Percentiles rank a stretch among this genome's conserved stretches.
phyloP scores from a whole-genome alignment of 2,329 filamentous ascomycete genomes.

The Xylogone sp. region DNA sequence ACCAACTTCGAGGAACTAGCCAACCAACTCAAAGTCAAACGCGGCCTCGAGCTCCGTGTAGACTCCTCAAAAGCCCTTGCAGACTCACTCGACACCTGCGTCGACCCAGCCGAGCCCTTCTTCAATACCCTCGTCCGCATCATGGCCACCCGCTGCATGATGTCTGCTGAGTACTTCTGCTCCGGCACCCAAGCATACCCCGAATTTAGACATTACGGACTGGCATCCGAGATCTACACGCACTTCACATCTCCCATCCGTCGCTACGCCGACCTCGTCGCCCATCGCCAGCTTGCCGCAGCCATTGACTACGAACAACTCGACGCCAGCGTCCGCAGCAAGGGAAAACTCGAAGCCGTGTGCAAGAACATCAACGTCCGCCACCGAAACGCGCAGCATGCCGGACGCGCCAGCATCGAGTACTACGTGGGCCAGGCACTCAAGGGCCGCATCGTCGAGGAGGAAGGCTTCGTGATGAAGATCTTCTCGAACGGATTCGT shows the following conservation, averaged over 20 bases:
- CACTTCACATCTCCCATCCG: conserved; percentile 98
- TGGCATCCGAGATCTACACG: conserved; percentile 95
- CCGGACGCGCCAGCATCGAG: conserved; percentile 88
- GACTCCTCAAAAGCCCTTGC: conserved; percentile 92
- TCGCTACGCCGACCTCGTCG: conserved; percentile 93
- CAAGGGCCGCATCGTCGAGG: conserved; percentile 69
- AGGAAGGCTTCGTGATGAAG: conserved; percentile 95
- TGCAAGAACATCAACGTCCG: conserved; percentile 98
- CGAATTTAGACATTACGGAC: conserved; percentile 95
- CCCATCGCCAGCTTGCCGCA: conserved; percentile 89
- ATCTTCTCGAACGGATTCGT: conserved; percentile 98
- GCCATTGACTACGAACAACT: conserved; percentile 89
- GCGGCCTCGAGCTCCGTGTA: conserved; percentile 71
- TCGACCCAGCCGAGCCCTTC: conserved; percentile 79
- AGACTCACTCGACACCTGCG: conserved; percentile 82
- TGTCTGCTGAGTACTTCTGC: conserved; percentile 97
- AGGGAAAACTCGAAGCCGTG: conserved; percentile 82
- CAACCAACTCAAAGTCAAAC: conserved; percentile 87
- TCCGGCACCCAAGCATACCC: conserved; percentile 88
- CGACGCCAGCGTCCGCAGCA: conserved; percentile 76
- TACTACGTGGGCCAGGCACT: conserved; percentile 98
- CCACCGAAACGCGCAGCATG: conserved; percentile 95
- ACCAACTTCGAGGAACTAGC: conserved; percentile 94
- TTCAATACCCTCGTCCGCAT: conserved; percentile 98
- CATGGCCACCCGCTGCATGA: conserved; percentile 98